Base-by-base conservation (phyloP, 768 basidiomycete species). In the Mrakia blollopis region DNA sequence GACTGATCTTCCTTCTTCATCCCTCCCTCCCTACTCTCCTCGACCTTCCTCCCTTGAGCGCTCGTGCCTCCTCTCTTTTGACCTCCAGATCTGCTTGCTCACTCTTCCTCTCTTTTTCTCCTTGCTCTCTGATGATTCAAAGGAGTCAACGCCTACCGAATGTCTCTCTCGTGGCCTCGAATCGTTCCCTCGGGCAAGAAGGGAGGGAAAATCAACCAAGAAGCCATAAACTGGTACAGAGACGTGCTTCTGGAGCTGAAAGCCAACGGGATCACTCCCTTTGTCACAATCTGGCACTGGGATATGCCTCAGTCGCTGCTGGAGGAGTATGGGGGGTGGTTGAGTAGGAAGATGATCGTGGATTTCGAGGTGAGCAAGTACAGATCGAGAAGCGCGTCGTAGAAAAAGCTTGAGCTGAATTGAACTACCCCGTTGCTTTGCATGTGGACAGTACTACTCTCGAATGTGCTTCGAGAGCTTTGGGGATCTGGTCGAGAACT, bases 211-310 rank as follows among this genome's bases (percentile, higher is more conserved):
- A 65, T 80, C 44, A 82, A 82, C 57, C 74, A 78, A 16, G 61
- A 72, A 18, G 81, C 80, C 0, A 74, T 82, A 32, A 65, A 72
- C 25, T 80, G 80, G 72, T 82, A 82, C 72, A 78, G 77, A 35
- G 68, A 79, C 30, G 74, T 82, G 25, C 78, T 79, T n/a, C 60
- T 68, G 68, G 68, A 39, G 32, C 57, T 78, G 16, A 57, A 73
- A n/a, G 77, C 65, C 10, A 63, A 41, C 25, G 77, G 77, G 25
- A 78, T 78, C 52, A 70, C 69, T 41, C 50, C 41, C 10, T 70
- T 70, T 41, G 69, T 52, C 25, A 82, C 82, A 35, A 65, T 81
- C 47, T 81, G 77, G 75, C 82, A 82, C 76, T 81, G 81, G 81
- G 82, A 82, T 54, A 78, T 79, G 13, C 82, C 82, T 13, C 79